Base-by-base conservation (phyloP, 495 filamentous ascomycete genomes). In the Podospora anserina region DNA sequence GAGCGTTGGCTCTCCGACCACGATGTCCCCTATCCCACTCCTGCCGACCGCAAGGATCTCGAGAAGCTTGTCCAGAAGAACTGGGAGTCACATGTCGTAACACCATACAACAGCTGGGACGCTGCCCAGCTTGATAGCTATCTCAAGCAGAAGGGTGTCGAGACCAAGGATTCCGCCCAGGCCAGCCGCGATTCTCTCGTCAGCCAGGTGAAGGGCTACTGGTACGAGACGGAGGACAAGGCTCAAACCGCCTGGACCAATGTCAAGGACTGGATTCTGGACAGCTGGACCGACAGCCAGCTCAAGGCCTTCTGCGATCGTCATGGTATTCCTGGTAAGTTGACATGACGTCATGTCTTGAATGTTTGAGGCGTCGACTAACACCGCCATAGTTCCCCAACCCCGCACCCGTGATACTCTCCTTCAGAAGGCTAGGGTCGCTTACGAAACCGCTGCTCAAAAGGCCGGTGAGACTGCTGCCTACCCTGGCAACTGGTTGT, bases 401-500 rank as follows among this genome's bases (percentile, higher is more conserved):
- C 95, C 95, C 26, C 90, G 91, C 73, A 91, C 89, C 72, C 92
- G 92, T 66, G 95, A 97, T 75, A 86, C 87, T 18, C 80, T 97
- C 61, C 86, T 98, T 71, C 84, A 89, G 72, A 85, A 91, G 69
- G 86, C 88, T 61, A 93, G 95, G 66, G 82, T 88, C 68, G 94
- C 90, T 76, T 97, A 96, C 69, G 89, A 97, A 69, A 82, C 85
- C 3, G 77, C 91, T 57, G 93, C 95, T 15, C 87, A 93, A 75
- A 97, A 97, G 80, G 83, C 86, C 55, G 92, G 91, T 69, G 91
- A 97, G 79, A 90, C 92, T 1, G 81, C 86, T 53, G 76, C 86
- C 11, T 99, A 99, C 71, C 95, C 95, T 54, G 95, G 95, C n/a
- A 89, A 97, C 79, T 99, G 95, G 95, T 81, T 98, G 39, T 99